Conservation (phyloP, 495 filamentous ascomycete genomes). For the Talaromyces stipitatus region DNA sequence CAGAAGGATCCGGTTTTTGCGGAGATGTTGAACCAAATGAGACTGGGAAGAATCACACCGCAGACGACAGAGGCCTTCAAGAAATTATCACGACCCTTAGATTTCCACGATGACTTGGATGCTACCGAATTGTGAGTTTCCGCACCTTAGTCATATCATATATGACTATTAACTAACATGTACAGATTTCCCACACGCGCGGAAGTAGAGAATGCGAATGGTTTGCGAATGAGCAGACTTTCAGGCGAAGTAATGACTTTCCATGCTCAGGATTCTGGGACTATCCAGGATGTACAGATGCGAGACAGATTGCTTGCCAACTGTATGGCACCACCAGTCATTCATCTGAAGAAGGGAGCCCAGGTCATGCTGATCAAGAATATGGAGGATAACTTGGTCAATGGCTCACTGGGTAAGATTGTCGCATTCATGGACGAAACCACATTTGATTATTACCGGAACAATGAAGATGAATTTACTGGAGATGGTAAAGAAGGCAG, state of each 20-base stretch:
- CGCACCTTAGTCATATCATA: neutral
- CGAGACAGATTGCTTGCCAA: slow-evolving; percentile 75
- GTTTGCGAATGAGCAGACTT: slow-evolving; percentile 59
- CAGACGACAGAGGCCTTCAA: slow-evolving; percentile 65
- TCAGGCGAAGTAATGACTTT: slow-evolving; percentile 62
- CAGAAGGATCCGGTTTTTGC: slow-evolving; percentile 92
- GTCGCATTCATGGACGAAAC: slow-evolving; percentile 79
- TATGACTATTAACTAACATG: neutral
- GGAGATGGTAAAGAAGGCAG: slow-evolving; percentile 29
- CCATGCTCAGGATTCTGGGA: slow-evolving; percentile 67
- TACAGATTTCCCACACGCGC: slow-evolving; percentile 76
- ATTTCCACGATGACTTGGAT: slow-evolving; percentile 68
- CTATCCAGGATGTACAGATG: slow-evolving; percentile 51
- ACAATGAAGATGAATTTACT: slow-evolving; percentile 47
- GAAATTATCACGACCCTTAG: slow-evolving; percentile 58
- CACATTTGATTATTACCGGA: slow-evolving; percentile 58
- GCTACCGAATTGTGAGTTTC: slow-evolving; percentile 74
- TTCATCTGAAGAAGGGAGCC: slow-evolving; percentile 81
- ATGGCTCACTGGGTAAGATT: slow-evolving; percentile 85
- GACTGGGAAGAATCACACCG: slow-evolving; percentile 68
- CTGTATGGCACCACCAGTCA: slow-evolving; percentile 79
- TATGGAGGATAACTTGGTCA: slow-evolving; percentile 87
- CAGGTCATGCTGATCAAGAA: slow-evolving; percentile 99
- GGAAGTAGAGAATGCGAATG: slow-evolving; percentile 87
- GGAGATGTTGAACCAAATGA: slow-evolving; percentile 94